A percentile compares a stretch with the other conserved stretches of the same genome.
Evolutionary conservation across 345 rosid genomes (phyloP).

Genomic region (Limnanthes douglasii): DNA sequence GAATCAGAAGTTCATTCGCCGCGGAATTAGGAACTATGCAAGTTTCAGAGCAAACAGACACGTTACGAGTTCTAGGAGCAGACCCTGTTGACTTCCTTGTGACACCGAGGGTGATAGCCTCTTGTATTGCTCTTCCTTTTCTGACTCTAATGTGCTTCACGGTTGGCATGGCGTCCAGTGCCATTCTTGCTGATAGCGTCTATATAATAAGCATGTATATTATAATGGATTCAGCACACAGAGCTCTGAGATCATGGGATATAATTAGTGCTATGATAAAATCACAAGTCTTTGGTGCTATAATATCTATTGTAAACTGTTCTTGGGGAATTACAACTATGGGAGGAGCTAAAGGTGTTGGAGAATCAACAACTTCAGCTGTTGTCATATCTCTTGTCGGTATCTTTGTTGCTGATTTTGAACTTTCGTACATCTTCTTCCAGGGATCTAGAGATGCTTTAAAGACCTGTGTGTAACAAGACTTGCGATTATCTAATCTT

Average conservation of each 20-base stretch:
- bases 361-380: slow-evolving; percentile 76
- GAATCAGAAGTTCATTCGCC: slow-evolving; percentile 79
- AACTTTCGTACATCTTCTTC: slow-evolving; percentile 60
- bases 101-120: slow-evolving; percentile 61
- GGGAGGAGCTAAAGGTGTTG: slow-evolving; percentile 83
- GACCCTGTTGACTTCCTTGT: slow-evolving; percentile 63
- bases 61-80: slow-evolving; percentile 58
- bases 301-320: slow-evolving; percentile 69
- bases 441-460: slow-evolving; percentile 83
- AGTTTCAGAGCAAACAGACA: slow-evolving; percentile 77
- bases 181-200: slow-evolving; percentile 54
- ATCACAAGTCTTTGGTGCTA: slow-evolving; percentile 70
- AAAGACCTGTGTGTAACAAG: slow-evolving; percentile 32
- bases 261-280: slow-evolving; percentile 78
- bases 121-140: slow-evolving; percentile 55
- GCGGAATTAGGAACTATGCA: slow-evolving; percentile 87
- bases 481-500: too few relatives aligned
- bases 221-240: slow-evolving; percentile 61
- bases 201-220: slow-evolving; percentile 62
- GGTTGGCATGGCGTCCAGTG: slow-evolving; percentile 75
- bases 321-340: slow-evolving; percentile 81
- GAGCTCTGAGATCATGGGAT: slow-evolving; percentile 63
- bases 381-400: slow-evolving; percentile 83
- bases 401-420: slow-evolving; percentile 66
- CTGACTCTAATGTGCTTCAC: slow-evolving; percentile 76